Evolutionary conservation across 108 stramenopile species (phyloP).

Genomic region (Phaeodactylum tricornutum): DNA sequence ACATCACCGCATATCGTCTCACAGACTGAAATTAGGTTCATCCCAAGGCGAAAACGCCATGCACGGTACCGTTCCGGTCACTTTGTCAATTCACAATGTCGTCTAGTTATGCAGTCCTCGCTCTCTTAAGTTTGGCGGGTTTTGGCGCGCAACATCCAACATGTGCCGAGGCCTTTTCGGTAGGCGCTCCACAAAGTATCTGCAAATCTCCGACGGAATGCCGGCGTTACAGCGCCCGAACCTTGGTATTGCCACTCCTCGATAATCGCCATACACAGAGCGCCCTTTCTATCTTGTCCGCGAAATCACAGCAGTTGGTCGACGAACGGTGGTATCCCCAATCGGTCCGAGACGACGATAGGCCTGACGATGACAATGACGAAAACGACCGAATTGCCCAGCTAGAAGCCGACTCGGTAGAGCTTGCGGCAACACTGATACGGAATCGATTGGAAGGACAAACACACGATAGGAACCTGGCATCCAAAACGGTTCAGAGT

Average conservation of each 20-base stretch:
- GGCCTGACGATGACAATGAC: not conserved
- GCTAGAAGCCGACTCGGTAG: not conserved
- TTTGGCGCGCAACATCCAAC: no score
- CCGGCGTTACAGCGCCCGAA: not conserved
- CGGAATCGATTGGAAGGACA: not conserved
- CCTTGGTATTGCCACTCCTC: not conserved
- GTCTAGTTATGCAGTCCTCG: no score
- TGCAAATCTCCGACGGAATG: not conserved
- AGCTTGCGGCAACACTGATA: not conserved
- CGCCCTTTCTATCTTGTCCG: not conserved
- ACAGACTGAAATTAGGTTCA: no score
- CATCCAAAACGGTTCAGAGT: not conserved
- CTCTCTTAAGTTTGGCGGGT: no score
- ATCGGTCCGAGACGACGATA: not conserved
- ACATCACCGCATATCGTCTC: no score
- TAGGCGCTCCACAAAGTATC: not conserved
- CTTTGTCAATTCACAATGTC: no score
- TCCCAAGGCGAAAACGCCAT: no score
- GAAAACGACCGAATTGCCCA: conserved; percentile 1
- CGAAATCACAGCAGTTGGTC: not conserved
- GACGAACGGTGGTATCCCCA: not conserved
- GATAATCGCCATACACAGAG: not conserved
- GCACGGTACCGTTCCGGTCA: no score
- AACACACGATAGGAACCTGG: not conserved
- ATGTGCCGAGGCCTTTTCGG: no score